These are phyloP conservation scores for Cyberlindnera misumaiensis DNA, from an alignment of 805 yeast genomes.

Conservation along the genomic window DNA sequence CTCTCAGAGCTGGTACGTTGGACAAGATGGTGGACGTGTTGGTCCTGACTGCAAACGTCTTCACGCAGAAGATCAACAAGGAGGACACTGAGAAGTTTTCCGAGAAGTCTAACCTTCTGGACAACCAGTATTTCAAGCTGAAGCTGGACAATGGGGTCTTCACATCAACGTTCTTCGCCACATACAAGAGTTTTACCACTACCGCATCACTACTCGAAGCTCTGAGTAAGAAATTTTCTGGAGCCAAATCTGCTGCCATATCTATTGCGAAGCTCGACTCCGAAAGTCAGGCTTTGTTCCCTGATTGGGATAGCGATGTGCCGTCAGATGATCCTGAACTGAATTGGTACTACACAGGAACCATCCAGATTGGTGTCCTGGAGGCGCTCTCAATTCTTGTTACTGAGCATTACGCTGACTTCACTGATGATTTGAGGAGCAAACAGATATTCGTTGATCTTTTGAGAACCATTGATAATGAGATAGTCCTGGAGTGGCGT, in stretches of 20 bases:
- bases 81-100: slow-evolving; percentile 37
- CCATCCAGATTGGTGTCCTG: slow-evolving; percentile 74
- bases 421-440: slow-evolving; percentile 58
- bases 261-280: slow-evolving; percentile 35
- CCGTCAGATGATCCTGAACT: slow-evolving; percentile 37
- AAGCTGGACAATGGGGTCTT: slow-evolving; percentile 59
- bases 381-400: slow-evolving; percentile 70
- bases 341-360: slow-evolving; percentile 62
- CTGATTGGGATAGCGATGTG: slow-evolving; percentile 48
- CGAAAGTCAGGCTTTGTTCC: slow-evolving; percentile 30
- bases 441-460: slow-evolving; percentile 56
- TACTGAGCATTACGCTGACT: slow-evolving; percentile 66
- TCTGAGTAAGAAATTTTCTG: slow-evolving; percentile 47
- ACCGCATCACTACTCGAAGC: slow-evolving; percentile 47
- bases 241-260: slow-evolving; percentile 55
- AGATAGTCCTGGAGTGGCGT: slow-evolving; percentile 48
- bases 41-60: slow-evolving; percentile 63
- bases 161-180: slow-evolving; percentile 62
- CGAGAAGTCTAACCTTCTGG: slow-evolving; percentile 27
- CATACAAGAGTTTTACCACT: slow-evolving; percentile 60
- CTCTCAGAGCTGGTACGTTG: slow-evolving; percentile 60
- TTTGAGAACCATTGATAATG: slow-evolving; percentile 61
- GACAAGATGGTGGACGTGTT: slow-evolving; percentile 75
- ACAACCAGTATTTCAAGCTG: slow-evolving; percentile 36
- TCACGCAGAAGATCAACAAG: slow-evolving; percentile 35